These are phyloP conservation scores for Diutina siamensis DNA, from an alignment of 1,139 yeast genomes.

Conservation along the genomic window DNA sequence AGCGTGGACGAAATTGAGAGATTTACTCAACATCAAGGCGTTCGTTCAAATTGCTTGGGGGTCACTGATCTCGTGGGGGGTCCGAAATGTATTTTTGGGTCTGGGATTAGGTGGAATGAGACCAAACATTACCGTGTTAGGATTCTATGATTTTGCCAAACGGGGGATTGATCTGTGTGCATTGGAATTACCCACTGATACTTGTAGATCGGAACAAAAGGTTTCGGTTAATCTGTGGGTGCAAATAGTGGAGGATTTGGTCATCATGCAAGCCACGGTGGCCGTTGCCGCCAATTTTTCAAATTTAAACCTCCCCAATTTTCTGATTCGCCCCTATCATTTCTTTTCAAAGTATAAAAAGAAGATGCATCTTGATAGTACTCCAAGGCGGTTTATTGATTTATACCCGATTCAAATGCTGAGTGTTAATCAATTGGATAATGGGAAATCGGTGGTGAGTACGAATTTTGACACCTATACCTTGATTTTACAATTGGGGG, in stretches of 20 bases:
- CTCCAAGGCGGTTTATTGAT: constrained; percentile 48
- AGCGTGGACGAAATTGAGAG: constrained; percentile 80
- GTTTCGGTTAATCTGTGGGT: constrained; percentile 80
- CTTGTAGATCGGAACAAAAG: constrained; percentile 58
- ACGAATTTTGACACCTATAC: constrained; percentile 95
- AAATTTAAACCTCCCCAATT: constrained; percentile 41
- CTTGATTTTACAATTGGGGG: constrained; percentile 82
- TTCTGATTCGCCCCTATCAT: constrained; percentile 12
- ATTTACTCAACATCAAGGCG: constrained; percentile 69
- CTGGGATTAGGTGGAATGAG: constrained; percentile 96
- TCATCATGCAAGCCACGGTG: constrained; percentile 87
- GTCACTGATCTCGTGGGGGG: constrained; percentile 91
- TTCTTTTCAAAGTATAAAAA: constrained; percentile 13
- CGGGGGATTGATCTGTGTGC: constrained; percentile 19
- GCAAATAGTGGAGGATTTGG: constrained; percentile 77
- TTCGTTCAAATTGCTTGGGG: constrained; percentile 89
- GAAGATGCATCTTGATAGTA: constrained; percentile 15
- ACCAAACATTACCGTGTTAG: constrained; percentile 87
- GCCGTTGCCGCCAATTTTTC: constrained; percentile 89
- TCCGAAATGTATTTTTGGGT: constrained; percentile 78
- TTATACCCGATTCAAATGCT: constrained; percentile 95
- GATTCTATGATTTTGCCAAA: constrained; percentile 59
- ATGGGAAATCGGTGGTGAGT: constrained; percentile 62
- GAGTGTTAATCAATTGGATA: constrained; percentile 53
- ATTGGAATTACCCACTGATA: constrained; percentile 63